Base-by-base conservation (phyloP, 495 filamentous ascomycete genomes). In the Podospora comata region DNA sequence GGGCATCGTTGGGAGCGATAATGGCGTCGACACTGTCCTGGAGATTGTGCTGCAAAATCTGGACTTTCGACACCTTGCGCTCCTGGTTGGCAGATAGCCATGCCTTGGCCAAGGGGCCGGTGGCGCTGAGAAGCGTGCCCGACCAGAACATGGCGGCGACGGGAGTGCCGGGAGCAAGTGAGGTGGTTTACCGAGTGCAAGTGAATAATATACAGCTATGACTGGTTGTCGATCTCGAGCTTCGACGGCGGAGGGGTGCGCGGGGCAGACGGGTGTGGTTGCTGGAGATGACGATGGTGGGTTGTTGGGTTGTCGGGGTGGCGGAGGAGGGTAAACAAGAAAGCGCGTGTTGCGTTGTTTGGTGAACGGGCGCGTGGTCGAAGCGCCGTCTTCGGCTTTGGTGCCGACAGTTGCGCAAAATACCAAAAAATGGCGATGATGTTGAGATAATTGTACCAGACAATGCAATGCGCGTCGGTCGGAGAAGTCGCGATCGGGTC, bases 61-160 rank as follows among this genome's bases (percentile, higher is more conserved):
- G 92, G 65, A 90, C 92, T 79, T 98, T 99, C 67, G 93, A 93
- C 56, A 99, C 87, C 79, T 97, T 98, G 85, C 93, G 92, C 86
- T 98, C 94, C 72, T 97, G 81, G 80, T 98, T 98, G 81, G 94
- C 92, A 30, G 94, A 97, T 68, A 98, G 87, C 95, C 95, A 98
- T 80, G 97, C 95, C 74, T 94, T 92, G 77, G 95, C 96, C 85
- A 99, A 78, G 73, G 95, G 93, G 85, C 96, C 95, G 62, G 93
- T 97, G 88, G 96, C 95, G 65, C 93, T 94, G 69, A 99, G 88
- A 66, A 99, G 87, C 60, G 93, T 93, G 83, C 97, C 94, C 26
- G 95, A 97, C 81, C 97, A 99, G 83, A 99, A 99, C 95, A 99
- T 99, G 77, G 78, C 81, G 85, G 72, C 68, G 69, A 66, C 64